Base-by-base conservation (phyloP, 306 rosid species). In the Fragaria vesca region DNA sequence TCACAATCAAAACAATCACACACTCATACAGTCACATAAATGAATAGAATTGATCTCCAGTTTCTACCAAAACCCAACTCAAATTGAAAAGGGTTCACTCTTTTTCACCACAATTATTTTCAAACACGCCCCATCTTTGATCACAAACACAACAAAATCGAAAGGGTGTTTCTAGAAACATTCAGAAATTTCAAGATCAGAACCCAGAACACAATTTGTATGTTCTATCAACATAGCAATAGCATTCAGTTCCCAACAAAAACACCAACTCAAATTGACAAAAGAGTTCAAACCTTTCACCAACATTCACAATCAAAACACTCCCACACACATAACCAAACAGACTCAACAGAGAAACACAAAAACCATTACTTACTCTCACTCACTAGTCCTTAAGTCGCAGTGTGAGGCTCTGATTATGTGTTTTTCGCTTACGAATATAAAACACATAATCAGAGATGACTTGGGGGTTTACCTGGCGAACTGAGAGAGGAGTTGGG, bases 381-480 rank as follows among this genome's bases (percentile, higher is more conserved):
- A 65, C 47, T 66, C 70, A 12, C 68, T 20, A 5, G 5, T 17
- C 68, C 74, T 38, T 51, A 36, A 18, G 65, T 45, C 51, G 11
- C 5, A 63, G n/a, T 65, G 13, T 26, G 65, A 50, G 77, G 15
- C 26, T 16, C 24, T 3, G 36, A 32, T 32, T 32, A 32, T 3
- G 36, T 46, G 17, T 24, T 26, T 26, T 42, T 21, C 58, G 45
- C 58, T 45, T 8, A 11, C 21, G 17, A 20, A 75, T 18, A 75
- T 62, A 75, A 75, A 42, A 74, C 42, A 58, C 1, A 74, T 5
- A 5, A 20, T 16, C 43, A 26, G 28, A 75, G 78, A 28, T 52
- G 6, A 40, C 45, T 17, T 16, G 46, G 26, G 40, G 78, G 76
- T 28, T 61, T 82, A 82, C 97, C 92, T 90, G 91, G 74, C 89